Conservation (phyloP, 345 rosid genomes). For the Hibiscus syriacus region DNA sequence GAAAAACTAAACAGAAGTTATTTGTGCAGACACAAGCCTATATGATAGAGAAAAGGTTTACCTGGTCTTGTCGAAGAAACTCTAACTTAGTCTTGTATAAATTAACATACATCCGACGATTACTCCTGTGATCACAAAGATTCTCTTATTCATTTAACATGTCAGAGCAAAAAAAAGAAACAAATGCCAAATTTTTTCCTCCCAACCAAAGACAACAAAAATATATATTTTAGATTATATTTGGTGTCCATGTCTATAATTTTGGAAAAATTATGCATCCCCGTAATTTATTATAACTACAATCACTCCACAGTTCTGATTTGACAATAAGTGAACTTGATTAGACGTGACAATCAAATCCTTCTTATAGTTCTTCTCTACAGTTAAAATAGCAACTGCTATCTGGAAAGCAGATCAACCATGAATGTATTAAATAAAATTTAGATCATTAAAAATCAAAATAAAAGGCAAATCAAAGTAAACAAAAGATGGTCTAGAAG, state of each 20-base stretch:
- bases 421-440: not conserved
- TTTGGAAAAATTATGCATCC: not conserved
- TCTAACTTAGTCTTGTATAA: constrained; percentile 70
- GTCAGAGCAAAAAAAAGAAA: constrained; percentile 11
- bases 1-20: not conserved
- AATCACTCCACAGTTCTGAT: not conserved
- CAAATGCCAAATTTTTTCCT: not conserved
- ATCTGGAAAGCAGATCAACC: not conserved
- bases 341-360: not conserved
- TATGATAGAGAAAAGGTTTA: constrained; percentile 11
- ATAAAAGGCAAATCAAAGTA: not conserved
- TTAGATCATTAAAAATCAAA: not conserved
- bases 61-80: constrained; percentile 70
- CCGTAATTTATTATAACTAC: not conserved
- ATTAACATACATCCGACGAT: constrained; percentile 62
- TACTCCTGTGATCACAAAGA: constrained; percentile 41
- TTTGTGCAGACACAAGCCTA: not conserved
- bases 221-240: not conserved
- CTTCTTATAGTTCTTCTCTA: not conserved
- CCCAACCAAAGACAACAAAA: not conserved
- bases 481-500: not conserved
- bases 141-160: not conserved
- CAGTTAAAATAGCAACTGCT: not conserved
- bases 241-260: not conserved
- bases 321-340: not conserved